A percentile compares a stretch with the other conserved stretches of the same genome.
Conservation (phyloP, 2,329 filamentous ascomycete species). For the Aspergillus sp. region DNA sequence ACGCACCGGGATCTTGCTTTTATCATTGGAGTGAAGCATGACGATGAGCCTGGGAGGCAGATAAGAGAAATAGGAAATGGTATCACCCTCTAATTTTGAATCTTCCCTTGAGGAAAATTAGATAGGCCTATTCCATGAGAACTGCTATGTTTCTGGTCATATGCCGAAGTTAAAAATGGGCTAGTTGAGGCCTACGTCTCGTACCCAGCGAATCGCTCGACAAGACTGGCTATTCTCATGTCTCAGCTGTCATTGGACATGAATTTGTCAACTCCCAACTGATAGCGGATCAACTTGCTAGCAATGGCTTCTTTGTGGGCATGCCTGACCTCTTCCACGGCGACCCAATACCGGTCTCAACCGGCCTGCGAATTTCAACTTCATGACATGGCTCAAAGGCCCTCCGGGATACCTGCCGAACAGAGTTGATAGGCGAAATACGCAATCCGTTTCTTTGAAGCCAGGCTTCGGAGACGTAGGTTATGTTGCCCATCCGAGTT, state of each 20-base stretch:
- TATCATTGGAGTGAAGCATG: conserved; percentile 35
- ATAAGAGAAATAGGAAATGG: conserved; percentile 34
- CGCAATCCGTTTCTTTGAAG: conserved; percentile 58
- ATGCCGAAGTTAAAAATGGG: conserved; percentile 1
- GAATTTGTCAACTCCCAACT: conserved; percentile 50
- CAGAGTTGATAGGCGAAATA: conserved; percentile 49
- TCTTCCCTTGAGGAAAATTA: background rate
- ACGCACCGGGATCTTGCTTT: conserved; percentile 35
- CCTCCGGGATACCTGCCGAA: conserved; percentile 38
- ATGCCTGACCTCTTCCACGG: conserved; percentile 64
- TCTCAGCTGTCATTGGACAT: conserved; percentile 50
- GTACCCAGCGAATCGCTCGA: conserved; percentile 42
- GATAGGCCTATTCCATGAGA: too few species aligned
- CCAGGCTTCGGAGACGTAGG: conserved; percentile 55
- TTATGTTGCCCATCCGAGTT: conserved; percentile 66
- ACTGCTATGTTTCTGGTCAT: background rate
- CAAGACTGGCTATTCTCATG: conserved; percentile 47
- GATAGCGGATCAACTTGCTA: conserved; percentile 64
- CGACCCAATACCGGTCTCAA: conserved; percentile 53
- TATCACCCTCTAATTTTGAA: conserved; percentile 10
- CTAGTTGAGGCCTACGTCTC: conserved; percentile 46
- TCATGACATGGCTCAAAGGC: conserved; percentile 41
- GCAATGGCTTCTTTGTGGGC: conserved; percentile 59
- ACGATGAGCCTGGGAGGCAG: conserved; percentile 35
- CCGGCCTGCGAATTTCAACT: conserved; percentile 42